phyloP scores from a whole-genome alignment of 176 grass and related monocot species.

The Puya raimondii region DNA sequence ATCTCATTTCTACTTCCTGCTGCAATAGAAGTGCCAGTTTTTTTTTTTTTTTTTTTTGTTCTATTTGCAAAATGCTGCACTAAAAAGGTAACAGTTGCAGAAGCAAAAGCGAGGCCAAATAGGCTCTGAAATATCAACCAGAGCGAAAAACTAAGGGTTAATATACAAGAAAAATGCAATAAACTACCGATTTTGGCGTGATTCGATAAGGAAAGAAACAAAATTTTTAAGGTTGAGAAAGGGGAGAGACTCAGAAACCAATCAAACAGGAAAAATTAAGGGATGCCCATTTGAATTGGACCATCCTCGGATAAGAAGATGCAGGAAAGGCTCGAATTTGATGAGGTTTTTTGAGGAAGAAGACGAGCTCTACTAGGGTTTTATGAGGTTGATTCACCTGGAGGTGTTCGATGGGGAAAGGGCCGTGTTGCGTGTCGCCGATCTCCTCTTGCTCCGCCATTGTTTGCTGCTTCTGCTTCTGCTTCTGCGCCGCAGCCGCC shows the following conservation, averaged over 20 bases:
- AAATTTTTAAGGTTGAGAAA: background rate
- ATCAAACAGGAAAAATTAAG: background rate
- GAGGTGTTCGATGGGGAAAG: conserved; percentile 32
- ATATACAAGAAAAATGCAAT: no score
- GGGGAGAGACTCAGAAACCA: conserved; percentile 16
- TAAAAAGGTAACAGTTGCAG: no score
- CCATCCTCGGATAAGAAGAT: background rate
- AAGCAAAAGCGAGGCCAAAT: no score
- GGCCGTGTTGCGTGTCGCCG: conserved; percentile 16
- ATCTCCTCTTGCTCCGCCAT: conserved; percentile 11
- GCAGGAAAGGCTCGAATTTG: conserved; percentile 19
- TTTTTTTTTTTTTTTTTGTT: no score
- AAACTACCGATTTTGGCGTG: no score
- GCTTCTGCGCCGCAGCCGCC: conserved; percentile 12
- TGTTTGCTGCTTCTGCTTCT: conserved; percentile 4
- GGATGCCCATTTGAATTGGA: conserved; percentile 8
- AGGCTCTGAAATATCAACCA: no score
- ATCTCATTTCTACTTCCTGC: no score
- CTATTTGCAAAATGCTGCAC: no score
- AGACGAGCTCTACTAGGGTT: conserved; percentile 37
- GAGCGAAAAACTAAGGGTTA: no score
- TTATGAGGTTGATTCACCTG: conserved; percentile 26
- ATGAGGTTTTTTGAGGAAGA: background rate
- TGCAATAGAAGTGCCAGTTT: no score
- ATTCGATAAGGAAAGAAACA: background rate